A percentile compares a stretch with the other conserved stretches of the same genome.
Conservation (phyloP, 2,329 filamentous ascomycete genomes). For the Teratosphaeria viscida region DNA sequence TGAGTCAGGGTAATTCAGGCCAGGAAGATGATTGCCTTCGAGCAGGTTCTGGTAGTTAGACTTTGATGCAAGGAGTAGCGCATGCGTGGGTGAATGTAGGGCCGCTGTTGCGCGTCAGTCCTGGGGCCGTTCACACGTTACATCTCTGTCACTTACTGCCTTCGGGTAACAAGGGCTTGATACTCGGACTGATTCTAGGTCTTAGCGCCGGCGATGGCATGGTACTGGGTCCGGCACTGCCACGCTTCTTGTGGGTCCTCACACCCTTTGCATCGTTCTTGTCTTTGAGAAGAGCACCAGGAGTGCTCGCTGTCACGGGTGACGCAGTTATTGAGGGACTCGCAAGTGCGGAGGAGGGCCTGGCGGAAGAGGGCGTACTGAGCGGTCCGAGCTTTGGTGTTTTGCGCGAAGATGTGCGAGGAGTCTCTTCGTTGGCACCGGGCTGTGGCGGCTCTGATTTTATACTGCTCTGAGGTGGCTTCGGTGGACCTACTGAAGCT, state of each 20-base stretch:
- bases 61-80: conserved; percentile 78
- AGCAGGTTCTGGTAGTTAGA: conserved; percentile 98
- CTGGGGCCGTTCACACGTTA: neutral
- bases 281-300: conserved; percentile 19
- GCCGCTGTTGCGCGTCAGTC: conserved; percentile 23
- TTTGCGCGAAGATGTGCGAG: conserved; percentile 52
- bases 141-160: conserved; percentile 39
- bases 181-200: conserved; percentile 85
- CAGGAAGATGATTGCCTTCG: conserved; percentile 82
- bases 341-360: conserved; percentile 32
- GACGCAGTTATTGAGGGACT: conserved; percentile 42
- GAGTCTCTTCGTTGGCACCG: conserved; percentile 41
- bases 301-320: conserved; percentile 37
- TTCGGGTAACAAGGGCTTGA: conserved; percentile 77
- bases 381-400: conserved; percentile 55
- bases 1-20: conserved; percentile 64
- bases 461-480: conserved; percentile 44
- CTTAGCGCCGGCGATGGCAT: conserved; percentile 78
- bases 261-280: conserved; percentile 35
- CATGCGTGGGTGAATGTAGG: conserved; percentile 48
- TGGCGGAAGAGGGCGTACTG: conserved; percentile 36
- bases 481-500: conserved; percentile 11
- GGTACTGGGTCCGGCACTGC: conserved; percentile 45
- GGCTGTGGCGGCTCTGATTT: conserved; percentile 26
- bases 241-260: conserved; percentile 49